Percentiles rank a stretch among this genome's conserved stretches.
Evolutionary conservation across 768 basidiomycete species (phyloP).

Genomic region (Thelephora ganbajun): DNA sequence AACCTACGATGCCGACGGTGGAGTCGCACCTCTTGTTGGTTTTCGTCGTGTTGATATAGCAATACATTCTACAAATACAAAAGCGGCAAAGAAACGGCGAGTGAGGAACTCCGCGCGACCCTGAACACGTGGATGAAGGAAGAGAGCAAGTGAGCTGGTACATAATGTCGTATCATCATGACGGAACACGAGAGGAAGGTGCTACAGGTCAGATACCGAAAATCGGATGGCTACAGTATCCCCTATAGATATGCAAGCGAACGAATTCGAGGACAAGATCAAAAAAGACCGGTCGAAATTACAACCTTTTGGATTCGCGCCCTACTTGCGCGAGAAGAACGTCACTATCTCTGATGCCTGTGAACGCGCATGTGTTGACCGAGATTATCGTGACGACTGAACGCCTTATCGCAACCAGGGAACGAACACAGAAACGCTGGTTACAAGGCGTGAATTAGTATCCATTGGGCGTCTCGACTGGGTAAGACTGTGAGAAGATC

Average conservation of each 20-base stretch:
- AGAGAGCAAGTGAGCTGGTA: too few species aligned
- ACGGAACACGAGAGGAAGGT: background rate
- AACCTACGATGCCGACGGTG: too few species aligned
- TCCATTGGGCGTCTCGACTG: background rate
- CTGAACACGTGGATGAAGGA: too few species aligned
- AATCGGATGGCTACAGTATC: slow-evolving; percentile 1
- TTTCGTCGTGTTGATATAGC: too few species aligned
- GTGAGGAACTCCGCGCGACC: background rate
- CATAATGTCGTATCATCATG: background rate
- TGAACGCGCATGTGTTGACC: slow-evolving; percentile 83
- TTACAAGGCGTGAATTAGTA: slow-evolving; percentile 7
- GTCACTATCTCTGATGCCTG: slow-evolving; percentile 13
- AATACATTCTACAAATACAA: background rate
- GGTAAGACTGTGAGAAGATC: slow-evolving; percentile 2
- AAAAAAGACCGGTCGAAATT: background rate
- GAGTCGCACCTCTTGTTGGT: background rate
- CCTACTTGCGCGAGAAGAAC: background rate
- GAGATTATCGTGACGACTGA: slow-evolving; percentile 80
- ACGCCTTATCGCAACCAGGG: slow-evolving; percentile 71
- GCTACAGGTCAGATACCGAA: background rate
- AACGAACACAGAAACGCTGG: slow-evolving; percentile 72
- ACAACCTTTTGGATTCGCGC: background rate
- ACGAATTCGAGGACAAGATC: background rate
- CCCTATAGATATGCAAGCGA: background rate
- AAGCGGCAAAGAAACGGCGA: background rate